Evolutionary conservation across 192 early-diverging fungal genomes (phyloP).

Genomic region (Backusella circina): DNA sequence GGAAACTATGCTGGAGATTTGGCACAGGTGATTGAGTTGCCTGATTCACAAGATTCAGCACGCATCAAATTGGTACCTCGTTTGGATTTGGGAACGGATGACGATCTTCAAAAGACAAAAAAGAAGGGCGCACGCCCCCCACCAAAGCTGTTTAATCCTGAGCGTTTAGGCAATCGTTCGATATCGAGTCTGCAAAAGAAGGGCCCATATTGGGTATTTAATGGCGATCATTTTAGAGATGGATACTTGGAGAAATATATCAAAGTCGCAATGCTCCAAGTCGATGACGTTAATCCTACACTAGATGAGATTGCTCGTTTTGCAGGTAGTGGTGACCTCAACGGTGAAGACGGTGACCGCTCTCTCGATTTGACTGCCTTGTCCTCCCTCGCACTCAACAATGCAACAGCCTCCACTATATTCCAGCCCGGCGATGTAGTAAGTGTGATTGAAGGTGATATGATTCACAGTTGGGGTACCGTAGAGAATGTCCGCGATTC

Average conservation of each 20-base stretch:
- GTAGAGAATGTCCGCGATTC: slow-evolving; percentile 73
- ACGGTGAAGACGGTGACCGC: slow-evolving; percentile 55
- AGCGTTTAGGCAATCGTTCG: slow-evolving; percentile 37
- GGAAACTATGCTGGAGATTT: slow-evolving; percentile 95
- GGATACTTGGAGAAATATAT: slow-evolving; percentile 88
- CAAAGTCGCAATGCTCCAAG: slow-evolving; percentile 56
- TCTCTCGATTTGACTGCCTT: slow-evolving; percentile 27
- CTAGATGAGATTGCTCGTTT: slow-evolving; percentile 92
- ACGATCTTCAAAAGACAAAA: slow-evolving; percentile 49
- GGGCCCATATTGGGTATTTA: slow-evolving; percentile 57
- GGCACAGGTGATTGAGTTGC: slow-evolving; percentile 67
- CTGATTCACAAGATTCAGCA: slow-evolving; percentile 62
- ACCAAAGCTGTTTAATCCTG: slow-evolving; percentile 76
- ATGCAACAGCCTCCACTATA: slow-evolving; percentile 45
- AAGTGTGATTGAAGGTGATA: slow-evolving; percentile 79
- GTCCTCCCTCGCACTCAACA: slow-evolving; percentile 45
- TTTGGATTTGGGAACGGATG: slow-evolving; percentile 53
- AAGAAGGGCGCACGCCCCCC: slow-evolving; percentile 66
- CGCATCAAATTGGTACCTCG: slow-evolving; percentile 75
- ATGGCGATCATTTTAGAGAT: slow-evolving; percentile 57
- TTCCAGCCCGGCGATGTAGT: slow-evolving; percentile 83
- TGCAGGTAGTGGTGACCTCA: slow-evolving; percentile 63
- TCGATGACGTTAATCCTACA: slow-evolving; percentile 76
- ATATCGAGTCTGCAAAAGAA: slow-evolving; percentile 48
- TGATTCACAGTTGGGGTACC: slow-evolving; percentile 72